These are phyloP conservation scores for Trichomonascus vanleenenianus DNA, from an alignment of 805 yeast genomes.

Conservation along the genomic window DNA sequence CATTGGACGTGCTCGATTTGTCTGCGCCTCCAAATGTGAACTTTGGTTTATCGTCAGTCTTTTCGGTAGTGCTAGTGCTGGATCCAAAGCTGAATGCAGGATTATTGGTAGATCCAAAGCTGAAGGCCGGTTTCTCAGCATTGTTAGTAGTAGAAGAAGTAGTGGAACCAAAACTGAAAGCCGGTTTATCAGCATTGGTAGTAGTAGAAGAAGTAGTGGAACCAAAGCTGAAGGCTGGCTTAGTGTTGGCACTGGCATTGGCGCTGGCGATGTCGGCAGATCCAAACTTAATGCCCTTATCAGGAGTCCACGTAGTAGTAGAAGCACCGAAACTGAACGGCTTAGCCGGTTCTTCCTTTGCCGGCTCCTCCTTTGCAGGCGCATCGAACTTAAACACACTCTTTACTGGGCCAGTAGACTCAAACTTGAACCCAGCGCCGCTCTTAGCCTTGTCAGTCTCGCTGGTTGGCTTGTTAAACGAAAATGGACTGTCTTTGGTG, in stretches of 20 bases:
- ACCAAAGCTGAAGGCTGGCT: constrained; percentile 19
- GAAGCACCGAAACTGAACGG: neutral
- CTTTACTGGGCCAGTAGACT: neutral
- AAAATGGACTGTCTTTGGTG: constrained; percentile 43
- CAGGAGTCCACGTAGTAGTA: constrained; percentile 25
- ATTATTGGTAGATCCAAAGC: neutral
- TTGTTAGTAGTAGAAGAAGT: constrained; percentile 9
- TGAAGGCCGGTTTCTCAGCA: neutral
- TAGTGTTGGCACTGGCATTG: neutral
- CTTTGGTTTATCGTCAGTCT: neutral
- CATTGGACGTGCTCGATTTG: neutral
- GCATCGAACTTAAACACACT: constrained; percentile 3
- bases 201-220: constrained; percentile 15
- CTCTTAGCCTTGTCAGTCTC: neutral
- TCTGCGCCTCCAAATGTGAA: no score
- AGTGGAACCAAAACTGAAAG: constrained; percentile 12
- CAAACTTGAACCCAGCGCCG: neutral
- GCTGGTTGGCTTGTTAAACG: constrained; percentile 32
- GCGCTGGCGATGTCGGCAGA: constrained; percentile 7
- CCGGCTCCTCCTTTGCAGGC: neutral
- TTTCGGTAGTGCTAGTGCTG: no score
- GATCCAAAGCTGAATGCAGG: constrained; percentile 1
- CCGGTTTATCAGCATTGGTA: neutral
- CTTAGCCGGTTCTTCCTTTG: neutral
- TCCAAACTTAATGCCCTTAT: constrained; percentile 27